Percentiles rank a stretch among this genome's conserved stretches.
These are phyloP conservation scores for Aphanocladium album DNA, from an alignment of 2,329 filamentous ascomycete genomes.

Conservation along the genomic window DNA sequence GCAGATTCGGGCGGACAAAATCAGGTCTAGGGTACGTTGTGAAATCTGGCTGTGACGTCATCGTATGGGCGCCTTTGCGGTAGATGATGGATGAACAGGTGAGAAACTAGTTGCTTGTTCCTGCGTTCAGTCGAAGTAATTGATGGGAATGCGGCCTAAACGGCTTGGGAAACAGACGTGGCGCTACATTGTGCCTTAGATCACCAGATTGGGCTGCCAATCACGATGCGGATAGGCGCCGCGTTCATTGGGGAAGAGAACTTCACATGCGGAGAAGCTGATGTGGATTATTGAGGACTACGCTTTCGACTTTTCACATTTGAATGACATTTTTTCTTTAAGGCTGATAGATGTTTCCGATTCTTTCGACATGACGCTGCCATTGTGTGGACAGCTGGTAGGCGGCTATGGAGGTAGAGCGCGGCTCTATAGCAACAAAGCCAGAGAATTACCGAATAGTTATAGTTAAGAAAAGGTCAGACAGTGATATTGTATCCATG, in stretches of 20 bases:
- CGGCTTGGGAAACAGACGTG: background rate
- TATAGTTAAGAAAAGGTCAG: no score
- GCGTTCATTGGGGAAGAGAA: background rate
- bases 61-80: background rate
- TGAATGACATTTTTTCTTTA: background rate
- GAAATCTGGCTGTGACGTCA: slow-evolving; percentile 14
- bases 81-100: background rate
- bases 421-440: no score
- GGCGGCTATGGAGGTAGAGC: no score
- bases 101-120: background rate
- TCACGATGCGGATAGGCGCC: background rate
- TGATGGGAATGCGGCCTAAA: background rate
- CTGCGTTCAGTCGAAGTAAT: background rate
- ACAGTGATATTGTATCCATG: no score
- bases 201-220: background rate
- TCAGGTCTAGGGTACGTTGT: slow-evolving; percentile 57
- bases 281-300: background rate
- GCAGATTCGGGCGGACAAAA: slow-evolving; percentile 50
- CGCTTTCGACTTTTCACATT: background rate
- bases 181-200: background rate
- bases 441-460: no score
- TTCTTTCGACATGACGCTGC: no score
- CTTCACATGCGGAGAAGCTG: background rate
- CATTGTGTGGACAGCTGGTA: no score
- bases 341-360: background rate